phyloP scores from a whole-genome alignment of 169 alveolate species.

The Plasmodium cynomolgi region DNA sequence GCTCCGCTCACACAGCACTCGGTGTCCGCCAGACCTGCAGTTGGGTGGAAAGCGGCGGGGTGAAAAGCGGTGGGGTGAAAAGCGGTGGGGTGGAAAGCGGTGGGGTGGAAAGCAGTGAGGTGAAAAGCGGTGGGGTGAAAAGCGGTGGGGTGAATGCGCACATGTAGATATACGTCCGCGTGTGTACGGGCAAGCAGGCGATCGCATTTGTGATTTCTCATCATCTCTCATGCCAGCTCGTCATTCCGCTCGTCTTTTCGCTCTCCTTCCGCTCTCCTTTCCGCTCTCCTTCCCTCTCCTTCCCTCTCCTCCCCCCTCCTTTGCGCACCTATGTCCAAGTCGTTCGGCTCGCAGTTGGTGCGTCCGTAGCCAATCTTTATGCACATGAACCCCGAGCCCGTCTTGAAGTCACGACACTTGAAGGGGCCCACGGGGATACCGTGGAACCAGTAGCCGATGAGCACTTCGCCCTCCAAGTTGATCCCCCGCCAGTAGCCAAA shows the following conservation, averaged over 20 bases:
- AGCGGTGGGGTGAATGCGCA: neutral
- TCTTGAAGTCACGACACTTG: constrained; percentile 87
- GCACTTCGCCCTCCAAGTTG: constrained; percentile 86
- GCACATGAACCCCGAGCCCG: constrained; percentile 89
- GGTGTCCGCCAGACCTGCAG: constrained; percentile 88
- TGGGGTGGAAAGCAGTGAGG: too few relatives aligned
- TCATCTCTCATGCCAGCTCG: neutral
- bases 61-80: neutral
- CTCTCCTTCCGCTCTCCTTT: neutral
- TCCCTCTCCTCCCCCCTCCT: neutral
- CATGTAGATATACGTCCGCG: neutral
- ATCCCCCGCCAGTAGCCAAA: constrained; percentile 91
- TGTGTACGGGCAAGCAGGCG: neutral
- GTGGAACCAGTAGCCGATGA: constrained; percentile 91
- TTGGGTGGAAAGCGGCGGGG: neutral
- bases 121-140: constrained; percentile 1
- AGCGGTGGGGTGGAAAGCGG: neutral
- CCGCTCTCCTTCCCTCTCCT: neutral
- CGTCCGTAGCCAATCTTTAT: constrained; percentile 86
- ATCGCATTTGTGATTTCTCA: neutral
- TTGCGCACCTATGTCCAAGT: constrained; percentile 76
- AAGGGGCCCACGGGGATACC: constrained; percentile 91
- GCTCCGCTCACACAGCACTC: constrained; percentile 90
- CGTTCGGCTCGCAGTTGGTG: constrained; percentile 75
- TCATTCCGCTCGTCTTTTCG: neutral